phyloP scores from a whole-genome alignment of 495 filamentous ascomycete species.

The Talaromyces proteolyticus region DNA sequence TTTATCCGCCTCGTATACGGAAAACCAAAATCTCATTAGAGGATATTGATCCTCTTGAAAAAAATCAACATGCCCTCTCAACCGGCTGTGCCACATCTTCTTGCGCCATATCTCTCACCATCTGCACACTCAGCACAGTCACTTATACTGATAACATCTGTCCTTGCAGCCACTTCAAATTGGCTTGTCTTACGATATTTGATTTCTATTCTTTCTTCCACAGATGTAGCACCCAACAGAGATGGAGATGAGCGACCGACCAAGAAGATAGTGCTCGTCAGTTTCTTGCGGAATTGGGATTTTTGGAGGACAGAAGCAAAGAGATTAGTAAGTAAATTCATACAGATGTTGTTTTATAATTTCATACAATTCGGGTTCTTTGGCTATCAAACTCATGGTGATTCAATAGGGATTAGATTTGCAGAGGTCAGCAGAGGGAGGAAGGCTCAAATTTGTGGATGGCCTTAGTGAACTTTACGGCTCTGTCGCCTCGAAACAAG shows the following conservation, averaged over 20 bases:
- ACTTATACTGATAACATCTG: conserved; percentile 66
- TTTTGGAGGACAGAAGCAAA: conserved; percentile 69
- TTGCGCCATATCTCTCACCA: conserved; percentile 55
- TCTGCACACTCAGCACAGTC: conserved; percentile 23
- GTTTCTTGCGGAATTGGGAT: conserved; percentile 66
- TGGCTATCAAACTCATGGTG: not conserved
- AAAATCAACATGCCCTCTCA: conserved; percentile 47
- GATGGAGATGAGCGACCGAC: not conserved
- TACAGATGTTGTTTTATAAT: conserved; percentile 15
- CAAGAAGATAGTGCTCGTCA: conserved; percentile 64
- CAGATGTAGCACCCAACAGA: conserved; percentile 9
- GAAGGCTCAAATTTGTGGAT: conserved; percentile 66
- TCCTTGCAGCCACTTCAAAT: conserved; percentile 65
- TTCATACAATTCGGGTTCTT: not conserved
- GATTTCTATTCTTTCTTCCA: conserved; percentile 42
- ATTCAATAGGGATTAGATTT: conserved; percentile 62
- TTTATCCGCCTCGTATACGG: too few relatives aligned
- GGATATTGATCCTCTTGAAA: too few relatives aligned
- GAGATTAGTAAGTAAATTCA: too few relatives aligned
- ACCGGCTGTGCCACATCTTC: conserved; percentile 57
- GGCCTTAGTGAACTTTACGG: conserved; percentile 57
- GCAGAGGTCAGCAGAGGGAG: conserved; percentile 46
- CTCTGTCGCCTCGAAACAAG: not conserved
- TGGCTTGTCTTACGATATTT: conserved; percentile 68
- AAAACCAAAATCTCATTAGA: too few relatives aligned